Conservation (phyloP, 2,329 filamentous ascomycete species). For the Malbranchea zuffiana region DNA sequence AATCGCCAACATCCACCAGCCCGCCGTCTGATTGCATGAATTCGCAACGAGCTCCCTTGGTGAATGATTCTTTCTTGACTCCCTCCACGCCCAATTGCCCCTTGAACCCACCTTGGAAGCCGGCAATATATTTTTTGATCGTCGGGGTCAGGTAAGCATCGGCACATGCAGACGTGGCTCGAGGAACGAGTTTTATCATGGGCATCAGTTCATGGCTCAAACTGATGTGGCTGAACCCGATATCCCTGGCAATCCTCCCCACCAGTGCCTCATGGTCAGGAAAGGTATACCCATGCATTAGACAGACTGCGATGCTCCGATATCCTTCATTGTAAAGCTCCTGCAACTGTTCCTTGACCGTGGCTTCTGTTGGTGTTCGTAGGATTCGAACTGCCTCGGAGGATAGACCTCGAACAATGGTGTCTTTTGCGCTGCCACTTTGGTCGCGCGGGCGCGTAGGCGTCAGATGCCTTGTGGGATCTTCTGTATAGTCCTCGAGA, state of each 20-base stretch:
- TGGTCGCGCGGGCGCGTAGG: conserved; percentile 31
- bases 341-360: conserved; percentile 49
- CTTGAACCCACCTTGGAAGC: conserved; percentile 69
- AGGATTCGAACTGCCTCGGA: conserved; percentile 65
- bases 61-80: conserved; percentile 54
- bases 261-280: conserved; percentile 73
- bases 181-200: conserved; percentile 74
- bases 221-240: conserved; percentile 75
- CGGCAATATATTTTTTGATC: conserved; percentile 65
- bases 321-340: conserved; percentile 60
- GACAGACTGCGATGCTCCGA: conserved; percentile 72
- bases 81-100: conserved; percentile 68
- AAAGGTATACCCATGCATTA: conserved; percentile 90
- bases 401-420: conserved; percentile 57
- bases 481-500: conserved; percentile 82
- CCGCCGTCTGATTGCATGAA: conserved; percentile 88
- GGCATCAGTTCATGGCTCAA: conserved; percentile 71
- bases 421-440: conserved; percentile 36
- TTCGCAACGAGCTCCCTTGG: conserved; percentile 67
- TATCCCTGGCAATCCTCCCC: conserved; percentile 62
- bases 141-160: conserved; percentile 72
- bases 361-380: conserved; percentile 46
- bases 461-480: conserved; percentile 56
- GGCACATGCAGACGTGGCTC: conserved; percentile 65
- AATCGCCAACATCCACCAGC: conserved; percentile 43